These are phyloP conservation scores for Aspergillus viridinutans DNA, from an alignment of 2,329 filamentous ascomycete species.

Conservation along the genomic window DNA sequence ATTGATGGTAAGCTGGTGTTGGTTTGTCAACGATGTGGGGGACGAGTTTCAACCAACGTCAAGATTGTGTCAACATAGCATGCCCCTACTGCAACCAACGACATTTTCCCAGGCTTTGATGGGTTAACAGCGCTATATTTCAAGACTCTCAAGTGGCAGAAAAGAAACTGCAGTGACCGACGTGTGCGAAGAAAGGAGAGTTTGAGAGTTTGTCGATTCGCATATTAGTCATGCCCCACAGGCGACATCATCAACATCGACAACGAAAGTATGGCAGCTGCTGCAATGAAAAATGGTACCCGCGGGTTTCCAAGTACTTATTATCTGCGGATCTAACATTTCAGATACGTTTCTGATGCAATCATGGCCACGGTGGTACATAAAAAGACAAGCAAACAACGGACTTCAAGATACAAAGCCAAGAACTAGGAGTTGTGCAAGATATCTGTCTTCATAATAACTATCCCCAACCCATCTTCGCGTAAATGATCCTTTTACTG, in stretches of 20 bases:
- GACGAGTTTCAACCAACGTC: constrained; percentile 43
- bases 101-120: constrained; percentile 30
- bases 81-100: constrained; percentile 61
- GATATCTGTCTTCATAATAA: neutral
- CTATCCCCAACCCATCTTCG: neutral
- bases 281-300: neutral
- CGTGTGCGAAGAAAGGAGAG: neutral
- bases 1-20: neutral
- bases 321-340: neutral
- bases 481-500: neutral
- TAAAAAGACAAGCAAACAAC: neutral
- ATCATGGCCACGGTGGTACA: neutral
- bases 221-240: constrained; percentile 21
- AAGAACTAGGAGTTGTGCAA: neutral
- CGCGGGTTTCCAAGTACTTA: neutral
- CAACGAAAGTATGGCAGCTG: neutral
- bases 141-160: neutral
- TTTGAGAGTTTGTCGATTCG: constrained; percentile 4
- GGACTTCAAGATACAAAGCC: neutral
- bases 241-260: constrained; percentile 2
- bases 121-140: neutral
- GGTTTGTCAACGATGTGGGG: constrained; percentile 1
- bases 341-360: neutral
- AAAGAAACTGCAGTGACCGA: neutral
- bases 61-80: constrained; percentile 70